These are phyloP conservation scores for Botryotinia calthae DNA, from an alignment of 2,329 filamentous ascomycete genomes.

Conservation along the genomic window DNA sequence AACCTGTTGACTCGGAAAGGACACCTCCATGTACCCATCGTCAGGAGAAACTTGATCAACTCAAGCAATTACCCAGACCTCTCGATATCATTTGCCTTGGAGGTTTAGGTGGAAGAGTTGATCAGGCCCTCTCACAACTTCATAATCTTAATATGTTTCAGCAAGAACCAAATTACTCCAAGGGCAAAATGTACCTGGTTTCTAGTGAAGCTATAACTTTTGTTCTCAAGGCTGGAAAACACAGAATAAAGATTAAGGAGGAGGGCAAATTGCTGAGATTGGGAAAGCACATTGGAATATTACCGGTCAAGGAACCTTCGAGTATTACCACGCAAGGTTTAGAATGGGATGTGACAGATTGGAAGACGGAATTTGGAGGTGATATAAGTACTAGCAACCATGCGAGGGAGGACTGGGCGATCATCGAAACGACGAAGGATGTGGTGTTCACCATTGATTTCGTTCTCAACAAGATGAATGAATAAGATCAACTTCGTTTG, in stretches of 20 bases:
- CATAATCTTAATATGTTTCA: slow-evolving; percentile 76
- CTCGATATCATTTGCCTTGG: slow-evolving; percentile 77
- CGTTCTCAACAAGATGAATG: slow-evolving; percentile 18
- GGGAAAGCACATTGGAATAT: slow-evolving; percentile 77
- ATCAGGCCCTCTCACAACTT: slow-evolving; percentile 86
- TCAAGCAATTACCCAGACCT: slow-evolving; percentile 31
- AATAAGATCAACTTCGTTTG: background rate
- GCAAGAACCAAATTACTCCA: slow-evolving; percentile 46
- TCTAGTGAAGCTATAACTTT: slow-evolving; percentile 79
- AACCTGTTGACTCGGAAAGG: background rate
- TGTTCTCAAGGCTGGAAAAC: slow-evolving; percentile 67
- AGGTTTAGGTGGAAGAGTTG: slow-evolving; percentile 83
- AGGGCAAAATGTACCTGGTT: slow-evolving; percentile 70
- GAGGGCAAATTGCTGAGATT: slow-evolving; percentile 23
- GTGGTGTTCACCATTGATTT: slow-evolving; percentile 73
- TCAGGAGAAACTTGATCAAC: slow-evolving; percentile 6
- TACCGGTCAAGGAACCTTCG: slow-evolving; percentile 78
- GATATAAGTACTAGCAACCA: slow-evolving; percentile 80
- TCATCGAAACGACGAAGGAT: slow-evolving; percentile 59
- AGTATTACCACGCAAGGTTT: slow-evolving; percentile 77
- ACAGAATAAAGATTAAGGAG: slow-evolving; percentile 59
- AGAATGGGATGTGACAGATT: slow-evolving; percentile 86
- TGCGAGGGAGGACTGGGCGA: slow-evolving; percentile 58
- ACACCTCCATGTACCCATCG: background rate
- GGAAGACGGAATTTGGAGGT: slow-evolving; percentile 74